Evolutionary conservation across 495 filamentous ascomycete genomes (phyloP).

Genomic region (Hyphodiscus hymeniophilus): DNA sequence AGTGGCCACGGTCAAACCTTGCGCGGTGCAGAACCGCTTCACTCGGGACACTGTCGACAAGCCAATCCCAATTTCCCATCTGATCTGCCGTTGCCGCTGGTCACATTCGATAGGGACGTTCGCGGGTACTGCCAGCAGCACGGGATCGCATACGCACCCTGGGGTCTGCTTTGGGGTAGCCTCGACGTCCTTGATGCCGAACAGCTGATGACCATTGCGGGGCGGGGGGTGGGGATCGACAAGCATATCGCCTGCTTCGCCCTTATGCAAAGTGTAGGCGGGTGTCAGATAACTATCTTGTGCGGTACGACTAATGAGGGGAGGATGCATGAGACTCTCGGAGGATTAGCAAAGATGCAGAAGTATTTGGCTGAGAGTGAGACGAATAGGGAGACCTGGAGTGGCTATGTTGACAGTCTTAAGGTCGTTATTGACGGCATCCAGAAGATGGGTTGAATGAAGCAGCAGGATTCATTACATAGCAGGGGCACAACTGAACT

Average conservation of each 20-base stretch:
- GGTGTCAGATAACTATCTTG: slow-evolving; percentile 3
- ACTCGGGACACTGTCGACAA: slow-evolving; percentile 1
- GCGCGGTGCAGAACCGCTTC: slow-evolving; percentile 5
- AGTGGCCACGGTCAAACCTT: background rate
- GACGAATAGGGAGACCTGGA: slow-evolving; percentile 1
- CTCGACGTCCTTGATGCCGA: slow-evolving; percentile 4
- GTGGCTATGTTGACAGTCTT: background rate
- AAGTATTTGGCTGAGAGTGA: slow-evolving; percentile 1
- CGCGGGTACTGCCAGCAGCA: slow-evolving; percentile 3
- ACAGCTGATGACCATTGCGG: background rate
- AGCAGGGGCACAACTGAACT: background rate
- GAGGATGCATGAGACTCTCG: slow-evolving; percentile 4
- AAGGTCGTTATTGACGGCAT: background rate
- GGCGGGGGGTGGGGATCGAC: background rate
- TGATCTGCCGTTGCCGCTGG: slow-evolving; percentile 4
- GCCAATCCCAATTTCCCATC: slow-evolving; percentile 1
- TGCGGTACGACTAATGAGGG: slow-evolving; percentile 1
- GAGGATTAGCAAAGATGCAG: background rate
- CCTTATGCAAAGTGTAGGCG: slow-evolving; percentile 1
- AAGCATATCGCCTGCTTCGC: slow-evolving; percentile 6
- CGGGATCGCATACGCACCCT: slow-evolving; percentile 3
- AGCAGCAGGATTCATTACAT: background rate
- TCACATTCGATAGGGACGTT: slow-evolving; percentile 7
- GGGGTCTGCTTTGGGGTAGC: slow-evolving; percentile 6
- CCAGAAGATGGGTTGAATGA: background rate